phyloP scores from a whole-genome alignment of 805 yeast species.

The Lipomyces oligophaga region DNA sequence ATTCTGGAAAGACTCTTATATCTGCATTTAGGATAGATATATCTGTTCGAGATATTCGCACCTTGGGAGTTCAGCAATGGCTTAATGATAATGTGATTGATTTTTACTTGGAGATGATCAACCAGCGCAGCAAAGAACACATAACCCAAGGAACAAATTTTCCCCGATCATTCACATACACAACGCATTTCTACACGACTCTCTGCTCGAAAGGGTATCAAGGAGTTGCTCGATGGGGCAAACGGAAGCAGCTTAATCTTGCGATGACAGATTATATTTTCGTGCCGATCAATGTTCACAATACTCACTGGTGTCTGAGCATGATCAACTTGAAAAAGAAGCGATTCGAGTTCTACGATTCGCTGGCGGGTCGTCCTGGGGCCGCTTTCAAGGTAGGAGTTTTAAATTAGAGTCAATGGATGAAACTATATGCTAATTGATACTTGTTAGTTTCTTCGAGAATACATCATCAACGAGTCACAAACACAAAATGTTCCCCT shows the following conservation, averaged over 20 bases:
- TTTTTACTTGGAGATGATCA: conserved; percentile 59
- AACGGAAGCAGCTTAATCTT: conserved; percentile 65
- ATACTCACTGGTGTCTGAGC: conserved; percentile 90
- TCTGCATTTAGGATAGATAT: conserved; percentile 51
- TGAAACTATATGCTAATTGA: conserved; percentile 36
- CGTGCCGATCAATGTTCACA: conserved; percentile 79
- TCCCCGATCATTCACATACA: conserved; percentile 61
- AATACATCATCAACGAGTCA: conserved; percentile 68
- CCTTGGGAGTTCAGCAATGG: conserved; percentile 73
- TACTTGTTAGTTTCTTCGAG: conserved; percentile 39
- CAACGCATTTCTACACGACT: conserved; percentile 82
- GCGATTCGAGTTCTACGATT: conserved; percentile 71
- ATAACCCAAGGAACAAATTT: conserved; percentile 32
- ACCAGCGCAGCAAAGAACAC: conserved; percentile 42
- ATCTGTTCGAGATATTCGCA: conserved; percentile 60
- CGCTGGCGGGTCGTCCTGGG: conserved; percentile 50
- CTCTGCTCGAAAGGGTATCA: conserved; percentile 66
- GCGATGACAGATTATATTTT: conserved; percentile 61
- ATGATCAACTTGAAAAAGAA: conserved; percentile 61
- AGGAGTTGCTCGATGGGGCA: conserved; percentile 83
- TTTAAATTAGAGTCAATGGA: conserved; percentile 26
- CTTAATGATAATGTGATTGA: conserved; percentile 89
- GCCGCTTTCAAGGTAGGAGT: conserved; percentile 35
- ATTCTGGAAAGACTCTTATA: conserved; percentile 33
- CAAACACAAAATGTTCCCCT: conserved; percentile 46